Percentiles rank a stretch among this genome's conserved stretches.
Conservation (phyloP, 495 filamentous ascomycete species). For the Halenospora varia region DNA sequence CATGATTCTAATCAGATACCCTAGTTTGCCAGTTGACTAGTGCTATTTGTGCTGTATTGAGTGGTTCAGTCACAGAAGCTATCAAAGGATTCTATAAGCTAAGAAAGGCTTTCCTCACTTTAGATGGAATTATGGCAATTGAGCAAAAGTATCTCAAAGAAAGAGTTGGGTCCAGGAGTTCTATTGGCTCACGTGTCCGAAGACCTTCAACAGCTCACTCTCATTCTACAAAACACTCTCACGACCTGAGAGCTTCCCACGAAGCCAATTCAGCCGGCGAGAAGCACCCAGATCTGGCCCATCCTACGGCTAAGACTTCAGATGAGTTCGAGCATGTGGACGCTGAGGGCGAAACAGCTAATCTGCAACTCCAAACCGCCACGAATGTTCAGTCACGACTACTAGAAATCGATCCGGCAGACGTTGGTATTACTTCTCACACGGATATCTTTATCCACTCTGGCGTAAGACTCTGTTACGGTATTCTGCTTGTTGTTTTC, state of each 20-base stretch:
- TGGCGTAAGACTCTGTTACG: slow-evolving; percentile 84
- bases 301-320: neutral
- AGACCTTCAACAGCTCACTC: neutral
- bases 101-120: slow-evolving; percentile 80
- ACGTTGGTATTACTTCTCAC: slow-evolving; percentile 38
- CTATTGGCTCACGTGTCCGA: neutral
- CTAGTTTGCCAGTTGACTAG: slow-evolving; percentile 78
- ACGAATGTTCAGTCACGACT: slow-evolving; percentile 13
- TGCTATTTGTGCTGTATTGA: slow-evolving; percentile 83
- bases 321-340: neutral
- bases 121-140: slow-evolving; percentile 64
- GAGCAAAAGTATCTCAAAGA: slow-evolving; percentile 39
- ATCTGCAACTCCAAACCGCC: neutral
- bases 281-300: slow-evolving; percentile 4
- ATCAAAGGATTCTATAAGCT: slow-evolving; percentile 91
- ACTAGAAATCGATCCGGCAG: slow-evolving; percentile 45
- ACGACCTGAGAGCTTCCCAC: neutral
- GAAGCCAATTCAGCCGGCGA: slow-evolving; percentile 2
- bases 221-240: neutral
- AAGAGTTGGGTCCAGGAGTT: slow-evolving; percentile 11
- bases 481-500: slow-evolving; percentile 76
- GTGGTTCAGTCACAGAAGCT: slow-evolving; percentile 88
- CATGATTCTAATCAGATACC: slow-evolving; percentile 38
- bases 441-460: slow-evolving; percentile 87
- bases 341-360: neutral